Conservation (phyloP, 768 basidiomycete species). For the Lactarius akahatsu region DNA sequence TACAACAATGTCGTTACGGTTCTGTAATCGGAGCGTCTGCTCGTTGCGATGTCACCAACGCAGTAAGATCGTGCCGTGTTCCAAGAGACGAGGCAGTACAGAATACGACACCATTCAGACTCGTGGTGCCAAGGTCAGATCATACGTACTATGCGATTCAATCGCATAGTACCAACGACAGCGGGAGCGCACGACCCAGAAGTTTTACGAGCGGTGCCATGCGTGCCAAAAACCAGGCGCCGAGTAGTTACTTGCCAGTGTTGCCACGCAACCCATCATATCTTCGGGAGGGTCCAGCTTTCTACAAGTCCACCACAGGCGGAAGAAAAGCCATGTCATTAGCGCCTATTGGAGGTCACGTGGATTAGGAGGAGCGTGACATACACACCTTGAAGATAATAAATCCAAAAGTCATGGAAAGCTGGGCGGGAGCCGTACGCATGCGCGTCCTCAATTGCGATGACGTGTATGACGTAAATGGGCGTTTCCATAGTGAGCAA, state of each 20-base stretch:
- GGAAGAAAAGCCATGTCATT: conserved; percentile 88
- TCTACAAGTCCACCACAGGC: conserved; percentile 87
- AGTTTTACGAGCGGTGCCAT: conserved; percentile 96
- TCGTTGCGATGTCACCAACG: too few species aligned
- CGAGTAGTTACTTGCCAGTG: conserved; percentile 97
- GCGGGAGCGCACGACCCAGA: conserved; percentile 74
- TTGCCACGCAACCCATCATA: conserved; percentile 97
- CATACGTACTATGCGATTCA: too few species aligned
- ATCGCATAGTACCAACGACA: too few species aligned
- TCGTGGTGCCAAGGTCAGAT: too few species aligned
- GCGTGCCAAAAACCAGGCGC: conserved; percentile 90
- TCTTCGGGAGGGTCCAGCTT: conserved; percentile 95
- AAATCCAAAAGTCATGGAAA: conserved; percentile 94
- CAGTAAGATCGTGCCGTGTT: too few species aligned
- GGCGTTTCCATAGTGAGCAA: conserved; percentile 87
- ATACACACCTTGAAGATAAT: conserved; percentile 77
- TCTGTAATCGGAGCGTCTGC: too few species aligned
- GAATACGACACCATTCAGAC: too few species aligned
- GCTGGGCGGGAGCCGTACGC: conserved; percentile 78
- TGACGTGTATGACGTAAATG: conserved; percentile 93
- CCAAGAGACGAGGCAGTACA: too few species aligned
- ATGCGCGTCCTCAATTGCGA: conserved; percentile 87
- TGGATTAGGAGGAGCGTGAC: too few species aligned
- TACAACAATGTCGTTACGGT: too few species aligned
- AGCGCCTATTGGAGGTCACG: too few species aligned